Conservation (phyloP, 2,329 filamentous ascomycete genomes). For the Aspergillus eucalypticola region DNA sequence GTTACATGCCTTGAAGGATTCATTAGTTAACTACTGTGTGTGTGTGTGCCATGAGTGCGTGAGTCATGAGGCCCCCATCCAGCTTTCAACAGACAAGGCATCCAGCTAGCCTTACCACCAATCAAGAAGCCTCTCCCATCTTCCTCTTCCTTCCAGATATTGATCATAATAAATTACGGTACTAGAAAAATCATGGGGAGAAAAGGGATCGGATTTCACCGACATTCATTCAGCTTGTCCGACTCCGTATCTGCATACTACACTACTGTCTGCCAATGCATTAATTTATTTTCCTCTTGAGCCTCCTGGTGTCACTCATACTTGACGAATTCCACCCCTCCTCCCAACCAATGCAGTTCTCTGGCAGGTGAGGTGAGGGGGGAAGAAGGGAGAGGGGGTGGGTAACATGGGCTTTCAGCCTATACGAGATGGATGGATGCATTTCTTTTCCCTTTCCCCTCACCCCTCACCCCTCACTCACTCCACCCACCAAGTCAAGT, state of each 20-base stretch:
- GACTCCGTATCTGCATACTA: not conserved
- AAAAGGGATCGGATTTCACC: not conserved
- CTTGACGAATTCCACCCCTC: slow-evolving; percentile 8
- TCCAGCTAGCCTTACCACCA: not conserved
- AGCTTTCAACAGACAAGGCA: no score
- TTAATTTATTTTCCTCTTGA: not conserved
- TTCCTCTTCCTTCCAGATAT: not conserved
- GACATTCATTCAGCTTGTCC: not conserved
- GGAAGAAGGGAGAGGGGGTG: no score
- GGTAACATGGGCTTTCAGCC: slow-evolving; percentile 2
- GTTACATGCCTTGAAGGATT: not conserved
- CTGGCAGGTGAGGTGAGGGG: not conserved
- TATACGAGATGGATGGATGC: slow-evolving; percentile 12
- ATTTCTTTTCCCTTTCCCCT: no score
- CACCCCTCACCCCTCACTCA: no score
- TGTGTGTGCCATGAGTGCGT: no score
- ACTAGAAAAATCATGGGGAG: not conserved
- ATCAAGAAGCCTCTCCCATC: not conserved
- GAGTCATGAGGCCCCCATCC: not conserved
- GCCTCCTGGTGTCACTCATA: slow-evolving; percentile 2
- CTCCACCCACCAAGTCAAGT: slow-evolving; percentile 5
- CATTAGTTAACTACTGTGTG: not conserved
- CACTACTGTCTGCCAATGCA: not conserved
- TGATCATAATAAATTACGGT: not conserved
- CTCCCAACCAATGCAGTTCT: not conserved